phyloP scores from a whole-genome alignment of 176 grass and related monocot genomes.

The Lolium perenne region DNA sequence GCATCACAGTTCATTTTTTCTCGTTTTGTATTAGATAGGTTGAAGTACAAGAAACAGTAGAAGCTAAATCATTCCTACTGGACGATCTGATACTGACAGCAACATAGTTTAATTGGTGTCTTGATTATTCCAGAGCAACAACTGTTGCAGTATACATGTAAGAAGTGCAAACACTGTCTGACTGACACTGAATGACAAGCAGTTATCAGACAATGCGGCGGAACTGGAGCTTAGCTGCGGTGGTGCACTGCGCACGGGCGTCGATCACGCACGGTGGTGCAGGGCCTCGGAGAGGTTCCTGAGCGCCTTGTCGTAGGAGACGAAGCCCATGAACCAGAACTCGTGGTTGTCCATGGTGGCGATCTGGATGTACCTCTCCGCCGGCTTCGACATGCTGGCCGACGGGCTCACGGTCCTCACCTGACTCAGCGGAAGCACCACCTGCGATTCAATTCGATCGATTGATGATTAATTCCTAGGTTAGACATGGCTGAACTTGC shows the following conservation, averaged over 20 bases:
- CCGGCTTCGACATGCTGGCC: constrained; percentile 48
- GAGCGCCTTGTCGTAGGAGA: constrained; percentile 83
- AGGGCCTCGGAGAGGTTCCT: constrained; percentile 65
- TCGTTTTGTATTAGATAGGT: background rate
- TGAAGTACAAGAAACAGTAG: background rate
- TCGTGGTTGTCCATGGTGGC: constrained; percentile 66
- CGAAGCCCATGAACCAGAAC: constrained; percentile 97
- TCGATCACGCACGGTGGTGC: constrained; percentile 33
- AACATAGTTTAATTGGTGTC: no score
- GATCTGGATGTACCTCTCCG: constrained; percentile 85
- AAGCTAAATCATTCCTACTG: no score
- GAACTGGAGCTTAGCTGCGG: constrained; percentile 1
- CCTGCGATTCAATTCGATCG: constrained; percentile 40
- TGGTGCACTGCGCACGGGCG: background rate
- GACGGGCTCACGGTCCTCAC: constrained; percentile 71
- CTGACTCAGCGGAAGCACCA: constrained; percentile 65
- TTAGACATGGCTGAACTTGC: background rate
- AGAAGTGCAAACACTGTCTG: background rate
- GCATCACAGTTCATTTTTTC: background rate
- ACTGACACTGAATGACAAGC: background rate
- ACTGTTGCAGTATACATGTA: background rate
- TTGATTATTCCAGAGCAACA: constrained; percentile 1
- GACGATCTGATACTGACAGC: no score
- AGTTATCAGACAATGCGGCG: background rate
- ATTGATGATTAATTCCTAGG: background rate